phyloP scores from a whole-genome alignment of 2,329 filamentous ascomycete species.

The Lecanicillium sp. region DNA sequence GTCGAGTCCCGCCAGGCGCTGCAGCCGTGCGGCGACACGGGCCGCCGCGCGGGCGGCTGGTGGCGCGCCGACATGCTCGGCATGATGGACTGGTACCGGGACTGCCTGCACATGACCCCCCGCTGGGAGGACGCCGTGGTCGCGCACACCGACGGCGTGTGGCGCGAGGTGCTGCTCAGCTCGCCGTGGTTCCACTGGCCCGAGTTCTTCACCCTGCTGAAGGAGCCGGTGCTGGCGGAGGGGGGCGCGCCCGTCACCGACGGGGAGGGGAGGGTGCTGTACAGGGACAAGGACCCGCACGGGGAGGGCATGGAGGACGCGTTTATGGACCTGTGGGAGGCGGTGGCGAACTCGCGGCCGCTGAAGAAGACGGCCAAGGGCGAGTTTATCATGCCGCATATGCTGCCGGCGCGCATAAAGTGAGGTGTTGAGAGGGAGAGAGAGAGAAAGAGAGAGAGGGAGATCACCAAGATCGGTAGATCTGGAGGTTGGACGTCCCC shows the following conservation, averaged over 20 bases:
- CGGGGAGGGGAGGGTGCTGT: conserved; percentile 11
- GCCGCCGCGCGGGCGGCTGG: conserved; percentile 21
- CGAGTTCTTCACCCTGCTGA: conserved; percentile 19
- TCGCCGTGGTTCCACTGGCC: conserved; percentile 25
- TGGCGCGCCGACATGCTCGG: conserved; percentile 21
- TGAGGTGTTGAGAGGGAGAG: neutral
- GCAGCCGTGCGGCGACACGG: conserved; percentile 17
- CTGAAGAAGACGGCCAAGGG: conserved; percentile 19
- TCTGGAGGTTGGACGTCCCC: neutral
- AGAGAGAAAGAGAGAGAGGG: neutral
- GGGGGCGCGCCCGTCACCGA: conserved; percentile 8
- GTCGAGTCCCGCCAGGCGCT: conserved; percentile 20
- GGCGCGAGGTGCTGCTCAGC: conserved; percentile 18
- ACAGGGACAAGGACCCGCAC: conserved; percentile 12
- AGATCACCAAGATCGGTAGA: neutral
- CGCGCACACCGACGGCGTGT: conserved; percentile 22
- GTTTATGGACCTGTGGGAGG: conserved; percentile 23
- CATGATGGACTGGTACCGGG: conserved; percentile 26
- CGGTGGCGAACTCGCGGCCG: conserved; percentile 18
- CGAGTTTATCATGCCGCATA: conserved; percentile 16
- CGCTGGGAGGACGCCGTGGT: conserved; percentile 16
- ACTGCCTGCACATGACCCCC: conserved; percentile 18
- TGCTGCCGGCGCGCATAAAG: conserved; percentile 8
- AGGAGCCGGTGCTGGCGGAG: conserved; percentile 16
- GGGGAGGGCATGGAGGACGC: conserved; percentile 19